Percentiles rank a stretch among this genome's conserved stretches.
phyloP scores from a whole-genome alignment of 2,329 filamentous ascomycete species.

The Trichophyton schoenleinii region DNA sequence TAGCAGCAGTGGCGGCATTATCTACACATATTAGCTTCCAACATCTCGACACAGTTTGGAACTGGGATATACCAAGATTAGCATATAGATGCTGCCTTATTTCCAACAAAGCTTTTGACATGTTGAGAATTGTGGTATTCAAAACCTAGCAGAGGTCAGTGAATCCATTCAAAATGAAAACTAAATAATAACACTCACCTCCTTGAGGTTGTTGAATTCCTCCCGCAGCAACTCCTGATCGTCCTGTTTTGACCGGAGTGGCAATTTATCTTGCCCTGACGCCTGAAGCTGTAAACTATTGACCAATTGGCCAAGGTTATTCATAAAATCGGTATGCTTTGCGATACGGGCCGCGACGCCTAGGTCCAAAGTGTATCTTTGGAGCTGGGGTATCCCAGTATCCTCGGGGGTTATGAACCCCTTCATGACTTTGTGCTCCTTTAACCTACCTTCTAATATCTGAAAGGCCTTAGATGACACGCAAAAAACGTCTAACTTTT shows the following conservation, averaged over 20 bases:
- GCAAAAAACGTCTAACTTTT: conserved; percentile 50
- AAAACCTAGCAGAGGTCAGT: background rate
- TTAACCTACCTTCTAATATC: conserved; percentile 44
- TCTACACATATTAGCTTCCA: background rate
- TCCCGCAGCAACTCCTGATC: no score
- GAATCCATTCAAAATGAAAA: background rate
- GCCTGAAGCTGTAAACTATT: conserved; percentile 38
- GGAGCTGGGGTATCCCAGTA: conserved; percentile 48
- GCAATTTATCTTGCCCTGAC: conserved; percentile 19
- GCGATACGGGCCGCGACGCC: conserved; percentile 40
- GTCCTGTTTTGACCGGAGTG: conserved; percentile 31
- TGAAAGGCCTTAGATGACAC: conserved; percentile 52
- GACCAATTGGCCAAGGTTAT: conserved; percentile 38
- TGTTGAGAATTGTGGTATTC: background rate
- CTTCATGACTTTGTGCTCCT: conserved; percentile 39
- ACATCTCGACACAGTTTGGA: background rate
- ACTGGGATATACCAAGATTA: background rate
- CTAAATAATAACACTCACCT: background rate
- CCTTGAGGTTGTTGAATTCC: no score
- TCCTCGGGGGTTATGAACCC: conserved; percentile 43
- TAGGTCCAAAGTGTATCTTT: conserved; percentile 46
- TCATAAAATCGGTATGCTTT: conserved; percentile 40
- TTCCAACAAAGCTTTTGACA: background rate
- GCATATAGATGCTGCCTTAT: background rate
- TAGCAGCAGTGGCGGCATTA: background rate